Evolutionary conservation across 768 basidiomycete genomes (phyloP).

Genomic region (Ramaria rubella): DNA sequence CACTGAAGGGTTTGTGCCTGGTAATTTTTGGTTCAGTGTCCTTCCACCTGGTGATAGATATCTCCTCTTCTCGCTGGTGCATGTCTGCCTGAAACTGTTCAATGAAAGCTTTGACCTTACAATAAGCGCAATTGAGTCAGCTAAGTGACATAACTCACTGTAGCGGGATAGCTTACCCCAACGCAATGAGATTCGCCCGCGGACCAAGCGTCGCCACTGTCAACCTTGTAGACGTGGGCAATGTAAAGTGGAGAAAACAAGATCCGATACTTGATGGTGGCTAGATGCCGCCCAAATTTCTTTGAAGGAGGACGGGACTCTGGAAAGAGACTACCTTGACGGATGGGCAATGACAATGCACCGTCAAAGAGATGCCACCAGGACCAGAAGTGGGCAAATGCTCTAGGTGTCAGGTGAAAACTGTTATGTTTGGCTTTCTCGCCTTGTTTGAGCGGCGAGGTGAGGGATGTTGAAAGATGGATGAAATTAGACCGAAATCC

Average conservation of each 20-base stretch:
- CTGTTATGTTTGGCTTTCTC: constrained; percentile 45
- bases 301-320: constrained; percentile 60
- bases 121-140: not conserved
- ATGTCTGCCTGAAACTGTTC: constrained; percentile 81
- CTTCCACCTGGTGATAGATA: constrained; percentile 30
- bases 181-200: constrained; percentile 74
- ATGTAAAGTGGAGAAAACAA: constrained; percentile 72
- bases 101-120: constrained; percentile 61
- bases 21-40: constrained; percentile 35
- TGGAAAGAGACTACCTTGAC: constrained; percentile 81
- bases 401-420: constrained; percentile 78
- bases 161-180: constrained; percentile 39
- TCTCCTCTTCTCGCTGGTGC: constrained; percentile 88
- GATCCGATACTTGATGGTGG: constrained; percentile 87
- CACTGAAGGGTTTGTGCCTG: constrained; percentile 79
- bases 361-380: constrained; percentile 89
- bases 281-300: constrained; percentile 83
- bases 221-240: constrained; percentile 82
- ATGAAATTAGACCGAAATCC: constrained; percentile 92
- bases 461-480: constrained; percentile 83
- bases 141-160: not conserved
- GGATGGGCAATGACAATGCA: constrained; percentile 71
- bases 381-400: constrained; percentile 84
- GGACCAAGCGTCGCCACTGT: constrained; percentile 72
- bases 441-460: constrained; percentile 46